Evolutionary conservation across 1,284 basidiomycete species (phyloP).

Genomic region (Paramarasmius palmivorus): DNA sequence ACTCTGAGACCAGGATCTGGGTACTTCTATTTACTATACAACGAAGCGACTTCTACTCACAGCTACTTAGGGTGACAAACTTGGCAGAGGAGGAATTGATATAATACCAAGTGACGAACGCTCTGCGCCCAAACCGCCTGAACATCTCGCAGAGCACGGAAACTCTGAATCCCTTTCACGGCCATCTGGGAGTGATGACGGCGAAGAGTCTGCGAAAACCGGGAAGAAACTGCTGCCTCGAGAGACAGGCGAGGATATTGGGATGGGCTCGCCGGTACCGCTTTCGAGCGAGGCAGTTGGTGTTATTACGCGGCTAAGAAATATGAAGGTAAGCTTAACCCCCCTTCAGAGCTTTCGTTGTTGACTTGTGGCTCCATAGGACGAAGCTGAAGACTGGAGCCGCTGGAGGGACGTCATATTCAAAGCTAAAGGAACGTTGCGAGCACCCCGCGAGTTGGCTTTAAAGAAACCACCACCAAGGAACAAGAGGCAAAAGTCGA

Average conservation of each 20-base stretch:
- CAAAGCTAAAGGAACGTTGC: slow-evolving; percentile 62
- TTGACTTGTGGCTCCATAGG: slow-evolving; percentile 40
- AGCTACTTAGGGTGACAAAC: slow-evolving; percentile 60
- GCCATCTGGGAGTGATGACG: slow-evolving; percentile 2
- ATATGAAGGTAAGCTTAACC: slow-evolving; percentile 66
- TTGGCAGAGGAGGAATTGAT: slow-evolving; percentile 86
- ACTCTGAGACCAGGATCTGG: slow-evolving; percentile 83
- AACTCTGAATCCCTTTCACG: slow-evolving; percentile 15
- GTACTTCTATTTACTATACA: slow-evolving; percentile 37
- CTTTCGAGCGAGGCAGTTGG: slow-evolving; percentile 84
- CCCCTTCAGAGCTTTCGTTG: slow-evolving; percentile 1
- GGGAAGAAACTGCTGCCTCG: slow-evolving; percentile 60
- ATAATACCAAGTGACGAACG: slow-evolving; percentile 65
- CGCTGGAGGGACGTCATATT: slow-evolving; percentile 86
- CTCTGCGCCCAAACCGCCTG: slow-evolving; percentile 61
- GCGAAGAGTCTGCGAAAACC: neutral
- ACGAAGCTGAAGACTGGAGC: slow-evolving; percentile 92
- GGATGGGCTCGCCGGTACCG: slow-evolving; percentile 86
- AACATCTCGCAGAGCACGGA: slow-evolving; percentile 44
- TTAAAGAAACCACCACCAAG: slow-evolving; percentile 55
- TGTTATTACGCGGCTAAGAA: slow-evolving; percentile 82
- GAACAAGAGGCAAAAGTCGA: slow-evolving; percentile 57
- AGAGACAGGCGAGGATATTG: slow-evolving; percentile 84
- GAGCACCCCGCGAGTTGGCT: slow-evolving; percentile 46
- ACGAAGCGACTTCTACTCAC: slow-evolving; percentile 5